A percentile compares a stretch with the other conserved stretches of the same genome.
Conservation (phyloP, 2,329 filamentous ascomycete species). For the Berkeleyomyces basicola region DNA sequence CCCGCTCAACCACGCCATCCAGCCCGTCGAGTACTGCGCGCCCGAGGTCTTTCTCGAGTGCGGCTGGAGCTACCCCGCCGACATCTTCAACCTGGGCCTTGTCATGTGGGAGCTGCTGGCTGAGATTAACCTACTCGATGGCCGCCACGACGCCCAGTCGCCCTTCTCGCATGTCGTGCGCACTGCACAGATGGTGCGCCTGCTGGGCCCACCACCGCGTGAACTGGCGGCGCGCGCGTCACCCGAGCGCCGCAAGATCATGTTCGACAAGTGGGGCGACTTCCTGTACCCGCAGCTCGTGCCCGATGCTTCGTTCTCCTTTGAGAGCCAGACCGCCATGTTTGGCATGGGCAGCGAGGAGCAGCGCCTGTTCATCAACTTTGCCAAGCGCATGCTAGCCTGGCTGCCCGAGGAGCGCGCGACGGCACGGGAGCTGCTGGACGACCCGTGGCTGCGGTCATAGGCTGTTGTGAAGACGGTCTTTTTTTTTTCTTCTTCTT, state of each 20-base stretch:
- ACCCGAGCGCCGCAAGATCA: constrained; percentile 5
- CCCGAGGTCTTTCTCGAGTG: constrained; percentile 20
- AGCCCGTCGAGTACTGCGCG: constrained; percentile 19
- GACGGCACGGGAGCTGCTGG: constrained; percentile 19
- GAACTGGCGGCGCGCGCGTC: constrained; percentile 17
- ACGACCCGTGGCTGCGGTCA: constrained; percentile 19
- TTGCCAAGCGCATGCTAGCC: constrained; percentile 19
- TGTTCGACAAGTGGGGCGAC: constrained; percentile 10
- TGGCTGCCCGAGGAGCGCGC: constrained; percentile 20
- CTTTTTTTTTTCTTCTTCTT: neutral
- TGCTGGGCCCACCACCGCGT: constrained; percentile 18
- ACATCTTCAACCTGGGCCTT: constrained; percentile 18
- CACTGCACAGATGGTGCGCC: constrained; percentile 20
- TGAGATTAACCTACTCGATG: constrained; percentile 19
- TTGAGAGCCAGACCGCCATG: constrained; percentile 10
- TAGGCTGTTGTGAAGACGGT: neutral
- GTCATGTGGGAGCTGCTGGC: constrained; percentile 20
- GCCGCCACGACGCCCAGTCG: constrained; percentile 11
- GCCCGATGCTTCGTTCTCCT: constrained; percentile 9
- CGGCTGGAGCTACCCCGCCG: constrained; percentile 20
- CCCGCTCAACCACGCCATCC: constrained; percentile 17
- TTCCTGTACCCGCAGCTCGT: constrained; percentile 9
- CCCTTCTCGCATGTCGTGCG: constrained; percentile 17
- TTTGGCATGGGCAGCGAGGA: constrained; percentile 15
- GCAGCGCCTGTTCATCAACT: constrained; percentile 18